Percentiles rank a stretch among this genome's conserved stretches.
Conservation (phyloP, 768 basidiomycete species). For the Mycena filopes region DNA sequence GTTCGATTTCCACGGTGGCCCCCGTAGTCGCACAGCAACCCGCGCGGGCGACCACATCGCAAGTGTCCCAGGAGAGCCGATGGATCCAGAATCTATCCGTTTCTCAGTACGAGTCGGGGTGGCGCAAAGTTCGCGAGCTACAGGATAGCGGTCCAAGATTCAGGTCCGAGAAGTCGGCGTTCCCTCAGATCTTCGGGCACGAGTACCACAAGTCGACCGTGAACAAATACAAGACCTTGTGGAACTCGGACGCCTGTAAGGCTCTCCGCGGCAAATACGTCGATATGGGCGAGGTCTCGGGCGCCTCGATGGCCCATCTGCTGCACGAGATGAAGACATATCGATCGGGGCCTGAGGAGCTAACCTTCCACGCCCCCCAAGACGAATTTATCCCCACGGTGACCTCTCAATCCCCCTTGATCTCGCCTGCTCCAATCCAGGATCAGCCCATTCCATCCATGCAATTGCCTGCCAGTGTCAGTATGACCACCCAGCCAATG, state of each 20-base stretch:
- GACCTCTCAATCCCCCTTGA: too few species aligned
- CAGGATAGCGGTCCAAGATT: background rate
- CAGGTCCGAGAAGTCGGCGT: background rate
- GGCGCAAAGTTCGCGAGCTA: background rate
- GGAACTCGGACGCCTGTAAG: background rate
- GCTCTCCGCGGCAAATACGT: background rate
- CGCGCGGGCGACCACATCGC: too few species aligned
- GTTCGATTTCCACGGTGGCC: too few species aligned
- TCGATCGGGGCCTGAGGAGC: too few species aligned
- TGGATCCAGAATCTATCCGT: background rate
- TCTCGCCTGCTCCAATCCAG: too few species aligned
- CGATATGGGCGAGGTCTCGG: background rate
- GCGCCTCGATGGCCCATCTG: background rate
- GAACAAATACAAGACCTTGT: constrained; percentile 7
- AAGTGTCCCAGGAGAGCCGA: background rate
- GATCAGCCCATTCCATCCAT: too few species aligned
- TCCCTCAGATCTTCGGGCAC: constrained; percentile 7
- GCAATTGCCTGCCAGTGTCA: too few species aligned
- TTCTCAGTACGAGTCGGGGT: constrained; percentile 1
- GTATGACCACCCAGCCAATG: too few species aligned
- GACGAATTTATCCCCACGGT: too few species aligned
- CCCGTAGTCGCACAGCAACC: too few species aligned
- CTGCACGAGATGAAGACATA: background rate
- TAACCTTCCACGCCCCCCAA: too few species aligned
- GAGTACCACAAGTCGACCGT: background rate